Evolutionary conservation across 805 yeast species (phyloP).

Genomic region (Nakazawaea ambrosiae): DNA sequence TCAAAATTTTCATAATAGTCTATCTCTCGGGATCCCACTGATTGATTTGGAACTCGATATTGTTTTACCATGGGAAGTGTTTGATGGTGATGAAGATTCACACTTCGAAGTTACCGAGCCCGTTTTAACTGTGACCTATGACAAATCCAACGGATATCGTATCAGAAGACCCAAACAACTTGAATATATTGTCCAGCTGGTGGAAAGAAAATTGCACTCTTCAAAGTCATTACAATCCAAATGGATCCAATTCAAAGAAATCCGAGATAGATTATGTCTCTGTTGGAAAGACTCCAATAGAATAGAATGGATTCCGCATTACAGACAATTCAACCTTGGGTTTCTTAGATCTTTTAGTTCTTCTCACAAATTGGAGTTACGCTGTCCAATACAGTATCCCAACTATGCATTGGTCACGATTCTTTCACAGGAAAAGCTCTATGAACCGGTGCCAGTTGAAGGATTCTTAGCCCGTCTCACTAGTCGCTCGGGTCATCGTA

Average conservation of each 20-base stretch:
- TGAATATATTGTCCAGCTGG: conserved; percentile 30
- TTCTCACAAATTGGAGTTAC: neutral
- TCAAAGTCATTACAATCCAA: conserved; percentile 6
- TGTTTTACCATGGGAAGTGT: conserved; percentile 32
- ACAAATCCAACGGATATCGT: conserved; percentile 17
- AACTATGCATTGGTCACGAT: too few species aligned
- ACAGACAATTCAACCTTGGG: neutral
- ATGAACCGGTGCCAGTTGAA: conserved; percentile 36
- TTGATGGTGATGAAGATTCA: conserved; percentile 11
- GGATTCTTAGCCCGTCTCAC: conserved; percentile 66
- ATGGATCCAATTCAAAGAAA: conserved; percentile 19
- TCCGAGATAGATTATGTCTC: conserved; percentile 39
- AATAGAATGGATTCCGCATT: conserved; percentile 58
- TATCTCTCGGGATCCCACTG: conserved; percentile 38
- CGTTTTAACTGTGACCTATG: neutral
- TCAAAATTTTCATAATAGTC: conserved; percentile 17
- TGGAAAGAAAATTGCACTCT: conserved; percentile 26
- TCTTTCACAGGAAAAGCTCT: too few species aligned
- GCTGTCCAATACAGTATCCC: conserved; percentile 31
- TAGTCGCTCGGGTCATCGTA: conserved; percentile 36
- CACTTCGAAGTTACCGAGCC: neutral
- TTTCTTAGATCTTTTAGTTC: neutral
- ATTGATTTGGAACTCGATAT: conserved; percentile 37
- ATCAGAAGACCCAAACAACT: conserved; percentile 22
- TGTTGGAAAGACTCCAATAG: conserved; percentile 63